Percentiles rank a stretch among this genome's conserved stretches.
These are phyloP conservation scores for Alnus glutinosa DNA, from an alignment of 306 rosid genomes.

Conservation along the genomic window DNA sequence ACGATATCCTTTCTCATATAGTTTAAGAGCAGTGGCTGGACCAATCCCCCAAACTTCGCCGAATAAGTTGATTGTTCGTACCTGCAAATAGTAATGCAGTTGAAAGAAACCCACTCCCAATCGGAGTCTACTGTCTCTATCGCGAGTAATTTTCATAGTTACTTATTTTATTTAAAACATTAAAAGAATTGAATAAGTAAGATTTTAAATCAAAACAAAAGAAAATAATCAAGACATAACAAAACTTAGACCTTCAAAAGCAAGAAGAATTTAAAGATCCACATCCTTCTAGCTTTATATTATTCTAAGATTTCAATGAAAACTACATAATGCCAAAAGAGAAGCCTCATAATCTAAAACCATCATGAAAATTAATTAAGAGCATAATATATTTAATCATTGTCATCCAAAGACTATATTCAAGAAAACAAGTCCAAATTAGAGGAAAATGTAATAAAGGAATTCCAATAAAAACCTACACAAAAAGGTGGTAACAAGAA, in stretches of 20 bases:
- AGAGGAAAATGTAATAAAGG: not conserved
- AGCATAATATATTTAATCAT: not conserved
- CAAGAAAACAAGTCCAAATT: not conserved
- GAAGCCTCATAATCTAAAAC: not conserved
- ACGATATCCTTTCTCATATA: constrained; percentile 85
- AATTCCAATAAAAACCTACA: not conserved
- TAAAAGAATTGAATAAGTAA: not conserved
- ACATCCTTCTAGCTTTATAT: not conserved
- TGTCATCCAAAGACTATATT: not conserved
- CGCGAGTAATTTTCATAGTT: not conserved
- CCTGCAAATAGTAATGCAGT: constrained; percentile 44
- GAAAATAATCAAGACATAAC: not conserved
- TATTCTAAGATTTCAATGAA: not conserved
- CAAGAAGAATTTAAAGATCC: not conserved
- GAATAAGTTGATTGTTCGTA: constrained; percentile 75
- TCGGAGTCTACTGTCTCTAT: not conserved
- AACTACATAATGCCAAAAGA: not conserved
- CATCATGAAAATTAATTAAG: not conserved
- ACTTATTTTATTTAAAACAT: not conserved
- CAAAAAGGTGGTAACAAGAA: not conserved
- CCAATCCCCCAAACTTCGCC: constrained; percentile 98
- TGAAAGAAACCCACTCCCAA: constrained; percentile 6
- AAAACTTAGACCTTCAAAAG: not conserved
- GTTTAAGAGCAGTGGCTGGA: constrained; percentile 85
- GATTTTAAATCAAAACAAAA: not conserved